Base-by-base conservation (phyloP, 1,284 basidiomycete species). In the Ceratobasidium sp. region DNA sequence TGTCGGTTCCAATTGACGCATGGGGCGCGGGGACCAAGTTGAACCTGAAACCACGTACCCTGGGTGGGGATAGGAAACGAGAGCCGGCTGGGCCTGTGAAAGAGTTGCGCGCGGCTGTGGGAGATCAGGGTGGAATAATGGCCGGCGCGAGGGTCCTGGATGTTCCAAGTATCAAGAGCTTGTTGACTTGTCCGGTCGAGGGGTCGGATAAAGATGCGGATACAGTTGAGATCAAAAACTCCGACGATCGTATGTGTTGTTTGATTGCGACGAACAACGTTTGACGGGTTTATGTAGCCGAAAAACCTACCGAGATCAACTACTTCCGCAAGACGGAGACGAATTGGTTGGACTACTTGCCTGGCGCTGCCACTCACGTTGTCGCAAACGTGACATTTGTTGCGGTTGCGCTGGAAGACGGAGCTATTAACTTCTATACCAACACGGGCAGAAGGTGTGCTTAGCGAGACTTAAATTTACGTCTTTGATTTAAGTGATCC, bases 291-390 rank as follows among this genome's bases (percentile, higher is more conserved):
- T 26, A 61, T 23, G 28, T 60, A 75, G 72, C 79, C 28, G 81
- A 92, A 91, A 88, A 75, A 40, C 86, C 89, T n/a, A 89, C 89
- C 12, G 95, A 97, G 83, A 88, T 97, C 18, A 86, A 89, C 91
- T 80, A 86, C 90, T 60, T 89, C 87, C 81, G 89, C 90, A 46
- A 90, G 92, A 85, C 87, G n/a, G 72, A 92, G 90, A 84, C 92
- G 7, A 89, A 93, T 73, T 99, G 97, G 97, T 84, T 97, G 71
- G 96, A 98, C 84, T 98, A 94, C 84, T 83, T 96, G 9, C 90
- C 94, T 0, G 90, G 90, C 0, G 91, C 93, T 6, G 91, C 91
- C 5, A 84, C 97, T 4, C 87, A 89, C 0, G 84, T 95, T 44
- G 91, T 91, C 0, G 91, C 91, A 0, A 93, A 94, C 0, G 83